Conservation (phyloP, 2,329 filamentous ascomycete species). For the Beauveria australis region DNA sequence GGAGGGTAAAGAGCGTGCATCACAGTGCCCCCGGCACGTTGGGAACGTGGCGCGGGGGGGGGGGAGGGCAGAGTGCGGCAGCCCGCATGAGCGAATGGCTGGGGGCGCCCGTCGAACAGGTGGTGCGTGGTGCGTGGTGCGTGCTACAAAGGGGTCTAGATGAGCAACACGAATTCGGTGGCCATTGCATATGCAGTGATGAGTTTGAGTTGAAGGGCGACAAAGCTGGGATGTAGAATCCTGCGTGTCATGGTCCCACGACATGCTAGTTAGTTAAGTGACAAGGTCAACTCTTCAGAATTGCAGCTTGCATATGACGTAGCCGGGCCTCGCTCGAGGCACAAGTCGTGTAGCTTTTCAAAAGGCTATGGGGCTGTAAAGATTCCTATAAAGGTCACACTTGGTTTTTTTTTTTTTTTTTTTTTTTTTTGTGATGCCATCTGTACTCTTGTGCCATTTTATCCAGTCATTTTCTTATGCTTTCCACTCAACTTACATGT, state of each 20-base stretch:
- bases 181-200: neutral
- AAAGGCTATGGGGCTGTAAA: neutral
- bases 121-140: neutral
- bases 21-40: neutral
- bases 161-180: neutral
- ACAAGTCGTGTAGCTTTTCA: neutral
- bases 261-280: neutral
- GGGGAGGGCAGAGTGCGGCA: neutral
- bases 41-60: neutral
- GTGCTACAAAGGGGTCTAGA: neutral
- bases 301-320: neutral
- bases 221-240: neutral
- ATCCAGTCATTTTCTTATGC: neutral
- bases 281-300: neutral
- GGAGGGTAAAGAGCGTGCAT: slow-evolving; percentile 4
- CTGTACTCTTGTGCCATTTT: neutral
- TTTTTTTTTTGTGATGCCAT: too few species aligned
- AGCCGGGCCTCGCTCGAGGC: neutral
- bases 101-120: neutral
- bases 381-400: too few species aligned
- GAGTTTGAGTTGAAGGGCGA: neutral
- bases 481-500: neutral
- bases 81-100: neutral
- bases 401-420: too few species aligned
- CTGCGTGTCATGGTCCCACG: slow-evolving; percentile 4